phyloP scores from a whole-genome alignment of 495 filamentous ascomycete species.

The Podospora anserina region DNA sequence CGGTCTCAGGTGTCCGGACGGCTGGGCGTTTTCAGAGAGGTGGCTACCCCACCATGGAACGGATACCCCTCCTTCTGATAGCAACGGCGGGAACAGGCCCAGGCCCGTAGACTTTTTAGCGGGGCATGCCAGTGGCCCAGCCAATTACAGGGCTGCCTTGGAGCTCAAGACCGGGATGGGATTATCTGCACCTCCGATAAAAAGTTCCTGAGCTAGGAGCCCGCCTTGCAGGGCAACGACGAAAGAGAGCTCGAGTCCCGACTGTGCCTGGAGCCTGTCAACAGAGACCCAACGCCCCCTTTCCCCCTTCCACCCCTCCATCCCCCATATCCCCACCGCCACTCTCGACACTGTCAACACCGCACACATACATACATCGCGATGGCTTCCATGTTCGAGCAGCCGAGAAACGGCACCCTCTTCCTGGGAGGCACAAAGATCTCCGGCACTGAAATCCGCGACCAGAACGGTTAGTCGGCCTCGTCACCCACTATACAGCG shows the following conservation, averaged over 20 bases:
- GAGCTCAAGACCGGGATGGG: conserved; percentile 23
- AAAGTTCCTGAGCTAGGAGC: conserved; percentile 29
- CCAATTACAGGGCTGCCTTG: conserved; percentile 14
- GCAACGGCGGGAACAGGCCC: background rate
- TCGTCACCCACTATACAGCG: background rate
- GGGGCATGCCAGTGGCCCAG: background rate
- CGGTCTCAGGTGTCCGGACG: background rate
- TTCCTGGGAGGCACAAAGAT: conserved; percentile 95
- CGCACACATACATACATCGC: conserved; percentile 21
- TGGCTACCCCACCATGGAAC: background rate
- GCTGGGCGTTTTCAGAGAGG: background rate
- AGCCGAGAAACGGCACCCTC: conserved; percentile 81
- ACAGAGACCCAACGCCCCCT: conserved; percentile 21
- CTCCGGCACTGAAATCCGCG: conserved; percentile 88
- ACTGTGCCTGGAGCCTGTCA: conserved; percentile 32
- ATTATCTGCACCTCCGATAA: conserved; percentile 34
- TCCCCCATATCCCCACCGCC: conserved; percentile 10
- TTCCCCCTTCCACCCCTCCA: conserved; percentile 2
- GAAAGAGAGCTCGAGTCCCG: conserved; percentile 24
- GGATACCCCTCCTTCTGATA: background rate
- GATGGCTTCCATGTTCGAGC: conserved; percentile 89
- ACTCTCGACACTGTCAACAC: background rate
- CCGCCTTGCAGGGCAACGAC: conserved; percentile 21
- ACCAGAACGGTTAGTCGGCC: conserved; percentile 77
- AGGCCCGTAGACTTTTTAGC: conserved; percentile 9